phyloP scores from a whole-genome alignment of 345 rosid species.

The Eucalyptus cloeziana region DNA sequence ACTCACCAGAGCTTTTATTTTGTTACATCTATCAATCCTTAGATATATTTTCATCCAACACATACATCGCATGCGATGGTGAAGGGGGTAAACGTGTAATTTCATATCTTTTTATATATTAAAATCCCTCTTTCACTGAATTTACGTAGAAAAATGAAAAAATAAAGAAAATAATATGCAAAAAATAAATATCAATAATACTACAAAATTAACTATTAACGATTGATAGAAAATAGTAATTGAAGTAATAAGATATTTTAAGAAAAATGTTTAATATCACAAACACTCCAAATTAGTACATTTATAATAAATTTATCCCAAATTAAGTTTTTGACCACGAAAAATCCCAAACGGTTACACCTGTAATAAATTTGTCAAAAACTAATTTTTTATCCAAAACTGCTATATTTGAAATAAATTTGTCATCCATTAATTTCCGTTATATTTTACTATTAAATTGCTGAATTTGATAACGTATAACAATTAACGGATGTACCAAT shows the following conservation, averaged over 20 bases:
- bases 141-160: neutral
- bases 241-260: neutral
- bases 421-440: fast-evolving
- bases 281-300: too few species aligned
- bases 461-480: fast-evolving
- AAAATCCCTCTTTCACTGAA: neutral
- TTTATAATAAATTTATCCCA: too few species aligned
- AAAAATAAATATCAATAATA: neutral
- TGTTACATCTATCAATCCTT: neutral
- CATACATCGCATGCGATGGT: neutral
- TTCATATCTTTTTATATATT: neutral
- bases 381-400: too few species aligned
- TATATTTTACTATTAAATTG: too few species aligned
- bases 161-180: neutral
- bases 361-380: too few species aligned
- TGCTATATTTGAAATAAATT: too few species aligned
- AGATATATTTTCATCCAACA: neutral
- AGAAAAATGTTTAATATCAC: neutral
- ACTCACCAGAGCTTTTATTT: neutral
- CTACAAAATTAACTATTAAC: neutral
- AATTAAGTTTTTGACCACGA: too few species aligned
- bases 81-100: neutral
- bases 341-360: fast-evolving
- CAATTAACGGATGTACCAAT: fast-evolving
- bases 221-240: neutral